phyloP scores from a whole-genome alignment of 163 green algal species.

The Coccomyxa subellipsoidea region DNA sequence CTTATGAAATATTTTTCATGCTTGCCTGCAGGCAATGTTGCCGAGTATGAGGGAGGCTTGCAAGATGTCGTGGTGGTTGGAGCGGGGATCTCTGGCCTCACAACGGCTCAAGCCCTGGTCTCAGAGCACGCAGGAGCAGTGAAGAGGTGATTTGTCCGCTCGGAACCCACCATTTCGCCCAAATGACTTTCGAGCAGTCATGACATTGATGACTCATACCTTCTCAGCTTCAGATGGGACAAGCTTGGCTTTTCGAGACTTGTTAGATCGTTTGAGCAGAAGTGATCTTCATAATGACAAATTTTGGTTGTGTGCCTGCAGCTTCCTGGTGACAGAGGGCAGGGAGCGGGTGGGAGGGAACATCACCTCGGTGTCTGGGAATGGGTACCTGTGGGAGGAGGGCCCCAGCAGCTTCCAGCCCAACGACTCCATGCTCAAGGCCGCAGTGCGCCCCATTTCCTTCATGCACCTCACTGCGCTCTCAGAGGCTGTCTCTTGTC shows the following conservation, averaged over 20 bases:
- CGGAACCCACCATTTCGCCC: no score
- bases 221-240: no score
- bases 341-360: conserved; percentile 96
- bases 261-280: no score
- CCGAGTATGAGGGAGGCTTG: background rate
- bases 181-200: no score
- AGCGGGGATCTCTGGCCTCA: conserved; percentile 77
- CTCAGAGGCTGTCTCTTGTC: background rate
- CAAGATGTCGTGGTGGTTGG: conserved; percentile 69
- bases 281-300: background rate
- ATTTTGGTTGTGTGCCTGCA: conserved; percentile 5
- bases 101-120: conserved; percentile 22
- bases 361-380: conserved; percentile 90
- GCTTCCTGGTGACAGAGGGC: conserved; percentile 90
- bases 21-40: background rate
- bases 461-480: background rate
- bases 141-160: conserved; percentile 20
- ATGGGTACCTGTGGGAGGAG: conserved; percentile 94
- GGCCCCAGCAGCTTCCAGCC: conserved; percentile 98
- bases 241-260: no score
- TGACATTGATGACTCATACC: background rate
- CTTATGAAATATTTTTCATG: no score
- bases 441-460: conserved; percentile 55
- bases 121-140: conserved; percentile 58
- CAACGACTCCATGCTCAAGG: conserved; percentile 88